Evolutionary conservation across 805 yeast species (phyloP), one percentile per base, ranked within the genome.

Genomic region (Yamadazyma philogaea): DNA sequence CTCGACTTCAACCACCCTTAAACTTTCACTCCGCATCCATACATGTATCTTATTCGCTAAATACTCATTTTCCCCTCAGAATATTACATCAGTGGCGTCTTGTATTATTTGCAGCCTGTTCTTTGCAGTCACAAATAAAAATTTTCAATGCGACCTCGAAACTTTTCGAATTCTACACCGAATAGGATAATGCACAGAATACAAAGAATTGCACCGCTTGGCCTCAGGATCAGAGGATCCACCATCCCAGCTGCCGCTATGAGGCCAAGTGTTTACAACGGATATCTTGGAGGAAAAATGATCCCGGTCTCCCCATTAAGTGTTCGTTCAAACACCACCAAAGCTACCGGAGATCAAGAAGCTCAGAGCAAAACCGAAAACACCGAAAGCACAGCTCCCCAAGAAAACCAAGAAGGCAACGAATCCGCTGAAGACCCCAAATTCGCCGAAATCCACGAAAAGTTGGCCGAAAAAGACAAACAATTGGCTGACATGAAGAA

Each of bases 401-500:
- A 49, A 38, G 41, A 33, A 11, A 19, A 20, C 8, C 22, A 34
- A 17, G 39, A 35, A 19, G 40, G 18, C 4, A 7, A 21, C 14
- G 46, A 31, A 35, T 6, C 36, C 19, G 46, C 47, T 14, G 61
- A 56, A 48, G 53, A 54, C 12, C 61, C 50, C 16, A 46, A 48
- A 16, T 26, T 48, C 19, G 52, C 39, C 30, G 73, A 70, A 43
- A 55, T 82, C 48, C 70, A 77, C 56, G 68, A 65, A 20, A 80
- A 84, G 60, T 68, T 79, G 49, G 75, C 65, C 27, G 71, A 72
- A 42, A 87, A 81, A 59, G 82, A 77, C 54, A 81, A 80, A 58
- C 96, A 89, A 49, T 72, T 75, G 50, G 89, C 89, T 19, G 88
- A 84, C 53, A 70, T 85, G 69, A 89, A 87, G 64, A 95, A 88